Percentiles rank a stretch among this genome's conserved stretches.
Conservation (phyloP, 352 stramenopile species). For the Hyphochytrium catenoides region DNA sequence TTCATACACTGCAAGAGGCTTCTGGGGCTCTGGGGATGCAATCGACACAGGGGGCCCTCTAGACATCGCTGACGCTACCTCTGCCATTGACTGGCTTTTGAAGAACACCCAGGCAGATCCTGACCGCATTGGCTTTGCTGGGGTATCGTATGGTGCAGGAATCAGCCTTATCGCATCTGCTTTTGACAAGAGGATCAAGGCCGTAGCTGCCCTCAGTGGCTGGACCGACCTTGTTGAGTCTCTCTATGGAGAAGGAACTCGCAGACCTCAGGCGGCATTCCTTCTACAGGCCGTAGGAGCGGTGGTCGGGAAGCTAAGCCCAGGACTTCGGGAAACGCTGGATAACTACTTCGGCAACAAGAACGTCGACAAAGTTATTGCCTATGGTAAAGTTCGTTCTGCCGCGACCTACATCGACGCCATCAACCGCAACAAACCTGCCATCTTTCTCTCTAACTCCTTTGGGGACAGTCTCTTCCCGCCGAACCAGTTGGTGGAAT, state of each 20-base stretch:
- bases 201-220: neutral
- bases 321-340: conserved; percentile 1
- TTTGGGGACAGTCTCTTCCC: conserved; percentile 2
- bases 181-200: neutral
- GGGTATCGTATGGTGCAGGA: conserved; percentile 1
- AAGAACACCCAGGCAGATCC: conserved; percentile 2
- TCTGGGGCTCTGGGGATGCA: conserved; percentile 1
- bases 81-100: conserved; percentile 1
- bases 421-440: neutral
- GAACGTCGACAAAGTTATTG: conserved; percentile 1
- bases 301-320: no score
- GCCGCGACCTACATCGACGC: conserved; percentile 1
- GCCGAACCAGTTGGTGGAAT: conserved; percentile 1
- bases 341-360: conserved; percentile 2
- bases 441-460: conserved; percentile 4
- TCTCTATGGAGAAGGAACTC: conserved; percentile 3
- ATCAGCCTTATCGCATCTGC: neutral
- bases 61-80: conserved; percentile 2
- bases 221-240: conserved; percentile 1
- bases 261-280: neutral
- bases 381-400: neutral
- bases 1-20: conserved; percentile 2
- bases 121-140: conserved; percentile 1
- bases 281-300: neutral
- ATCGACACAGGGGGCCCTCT: neutral